Evolutionary conservation across 768 basidiomycete genomes (phyloP), one percentile per base, ranked within the genome.

Genomic region (Lentinula aciculospora): DNA sequence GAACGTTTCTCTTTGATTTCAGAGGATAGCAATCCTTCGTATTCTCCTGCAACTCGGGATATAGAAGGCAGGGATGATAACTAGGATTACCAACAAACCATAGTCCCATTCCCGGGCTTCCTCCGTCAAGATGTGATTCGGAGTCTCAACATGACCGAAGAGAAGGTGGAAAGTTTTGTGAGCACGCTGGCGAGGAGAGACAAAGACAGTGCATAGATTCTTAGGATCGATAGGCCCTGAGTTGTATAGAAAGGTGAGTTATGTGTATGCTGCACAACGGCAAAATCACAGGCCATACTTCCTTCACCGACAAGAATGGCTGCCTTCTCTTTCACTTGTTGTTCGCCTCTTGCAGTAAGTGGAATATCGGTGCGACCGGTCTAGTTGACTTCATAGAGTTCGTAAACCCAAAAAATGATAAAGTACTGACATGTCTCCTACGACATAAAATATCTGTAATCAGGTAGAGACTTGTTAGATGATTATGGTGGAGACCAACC

Each of bases 331-430:
- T 75, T 78, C 58, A 96, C 81, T 65, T 89, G 82, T 54, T 81
- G 73, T 66, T 87, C 88, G 12, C 95, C 95, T 29, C 78, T 78
- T 19, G 72, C 67, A 3, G 95, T 97, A 55, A 98, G 78, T 23
- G 94, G 89, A 53, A 98, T 94, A 67, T 98, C 94, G 3, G 84
- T 81, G 32, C 80, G 80, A 42, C 95, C 95, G 3, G 94, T 97
- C 92, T 96, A 63, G 34, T 49, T 37, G 21, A 25, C 27, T 9
- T 36, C 9, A 23, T 44, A 34, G 19, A 48, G 48, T 53, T 40
- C 37, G 60, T 53, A 57, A 55, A 54, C 32, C 57, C 27, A 15
- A 27, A 21, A 50, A 49, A 51, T 49, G 40, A 25, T 17, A 28
- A 19, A 13, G n/a, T 21, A 70, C 81, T 15, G 67, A 86, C 87